Evolutionary conservation across 108 stramenopile genomes (phyloP), one percentile per base, ranked within the genome.

Genomic region (Parietichytrium sp.): DNA sequence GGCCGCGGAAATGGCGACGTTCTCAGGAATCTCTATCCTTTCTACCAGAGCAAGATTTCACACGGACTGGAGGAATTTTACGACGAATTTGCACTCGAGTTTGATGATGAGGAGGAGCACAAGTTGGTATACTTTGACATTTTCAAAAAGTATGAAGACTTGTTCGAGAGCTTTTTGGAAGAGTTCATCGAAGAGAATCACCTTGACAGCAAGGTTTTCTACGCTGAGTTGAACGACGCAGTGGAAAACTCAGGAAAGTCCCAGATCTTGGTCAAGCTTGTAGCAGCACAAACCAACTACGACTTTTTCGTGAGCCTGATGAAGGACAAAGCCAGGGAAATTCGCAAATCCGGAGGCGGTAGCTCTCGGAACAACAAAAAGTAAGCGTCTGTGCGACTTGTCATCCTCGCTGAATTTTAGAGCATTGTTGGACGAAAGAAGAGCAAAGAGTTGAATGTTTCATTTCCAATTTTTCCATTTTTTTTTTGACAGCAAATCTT

Each of bases 1-100:
- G n/a, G n/a, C 49, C 49, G 49, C n/a, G 49, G 18, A 16, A 50
- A 50, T 16, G 49, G 49, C 16, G n/a, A 18, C n/a, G 49, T 50
- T n/a, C 16, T 50, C n/a, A 18, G n/a, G 16, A 72, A 72, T 27
- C 61, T 72, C 38, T 72, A 72, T 42, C 61, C 61, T 1, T 72
- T 72, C 2, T 72, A 72, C 20, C 61, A 72, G 42, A 45, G 38
- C 29, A 72, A 72, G 42, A 72, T 72, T 38, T 10, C 61, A 33
- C 61, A 72, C 20, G 61, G 61, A n/a, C 42, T 72, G 4, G 61
- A 72, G 23, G 61, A 72, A 1, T 72, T 72, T 27, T 72, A 72
- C 33, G n/a, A 10, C 10, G 61, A 72, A 23, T 42, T 45, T 38
- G 38, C 45, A 13, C 16, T 45, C 20, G 20, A 27, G 8, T 72